A percentile compares a stretch with the other conserved stretches of the same genome.
These are phyloP conservation scores for Pseudonectria buxi DNA, from an alignment of 2,329 filamentous ascomycete species.

Conservation along the genomic window DNA sequence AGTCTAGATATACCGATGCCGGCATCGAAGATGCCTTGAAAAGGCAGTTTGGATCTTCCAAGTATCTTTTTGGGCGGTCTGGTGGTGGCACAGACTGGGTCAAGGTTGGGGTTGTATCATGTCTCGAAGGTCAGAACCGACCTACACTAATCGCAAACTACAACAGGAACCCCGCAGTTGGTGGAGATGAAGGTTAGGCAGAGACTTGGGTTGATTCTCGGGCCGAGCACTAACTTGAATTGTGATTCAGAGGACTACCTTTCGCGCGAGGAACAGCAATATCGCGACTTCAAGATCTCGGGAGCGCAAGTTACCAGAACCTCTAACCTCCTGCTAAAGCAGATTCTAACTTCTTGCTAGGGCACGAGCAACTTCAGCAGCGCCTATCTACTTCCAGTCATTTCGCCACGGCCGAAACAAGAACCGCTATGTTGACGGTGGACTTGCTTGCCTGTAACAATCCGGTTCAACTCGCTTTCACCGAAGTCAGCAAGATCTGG, in stretches of 20 bases:
- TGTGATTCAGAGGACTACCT: conserved; percentile 4
- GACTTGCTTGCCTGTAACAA: conserved; percentile 4
- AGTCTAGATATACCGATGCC: conserved; percentile 2
- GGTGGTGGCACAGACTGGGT: not conserved
- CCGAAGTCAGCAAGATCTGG: conserved; percentile 7
- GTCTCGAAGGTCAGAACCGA: not conserved
- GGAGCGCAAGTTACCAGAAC: conserved; percentile 9
- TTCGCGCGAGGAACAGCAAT: conserved; percentile 2
- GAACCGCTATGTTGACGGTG: conserved; percentile 4
- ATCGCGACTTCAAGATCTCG: conserved; percentile 4
- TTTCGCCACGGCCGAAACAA: conserved; percentile 1
- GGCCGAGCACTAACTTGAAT: no score
- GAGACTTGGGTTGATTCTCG: not conserved
- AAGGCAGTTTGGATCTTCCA: not conserved
- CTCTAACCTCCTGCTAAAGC: fast-evolving
- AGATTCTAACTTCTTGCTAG: conserved; percentile 2
- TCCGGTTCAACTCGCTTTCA: conserved; percentile 1
- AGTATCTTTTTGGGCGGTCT: conserved; percentile 2
- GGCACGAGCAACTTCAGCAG: conserved; percentile 9
- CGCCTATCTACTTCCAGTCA: conserved; percentile 3
- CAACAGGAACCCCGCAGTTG: conserved; percentile 2
- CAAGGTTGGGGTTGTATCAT: conserved; percentile 9
- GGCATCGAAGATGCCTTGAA: conserved; percentile 4
- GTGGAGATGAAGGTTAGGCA: conserved; percentile 1
- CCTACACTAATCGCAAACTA: conserved; percentile 7